These are phyloP conservation scores for Trichodelitschia bisporula DNA, from an alignment of 495 filamentous ascomycete species.

Conservation along the genomic window DNA sequence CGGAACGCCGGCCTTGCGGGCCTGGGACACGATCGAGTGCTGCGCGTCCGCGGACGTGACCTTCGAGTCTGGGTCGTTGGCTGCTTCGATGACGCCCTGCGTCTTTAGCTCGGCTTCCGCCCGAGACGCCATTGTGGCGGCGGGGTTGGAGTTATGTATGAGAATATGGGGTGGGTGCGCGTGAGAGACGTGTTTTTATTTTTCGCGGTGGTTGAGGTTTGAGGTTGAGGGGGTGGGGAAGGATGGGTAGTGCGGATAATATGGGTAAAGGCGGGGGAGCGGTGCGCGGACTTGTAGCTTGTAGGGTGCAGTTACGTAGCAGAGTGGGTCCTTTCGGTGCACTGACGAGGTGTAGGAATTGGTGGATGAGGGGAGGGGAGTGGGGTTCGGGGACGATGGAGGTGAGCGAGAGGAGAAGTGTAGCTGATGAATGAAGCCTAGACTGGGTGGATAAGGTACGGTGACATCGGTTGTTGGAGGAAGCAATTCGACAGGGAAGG, in stretches of 20 bases:
- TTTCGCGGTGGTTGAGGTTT: too few species aligned
- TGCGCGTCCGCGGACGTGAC: conserved; percentile 49
- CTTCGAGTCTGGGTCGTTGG: conserved; percentile 37
- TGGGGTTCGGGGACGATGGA: not conserved
- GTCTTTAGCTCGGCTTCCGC: conserved; percentile 41
- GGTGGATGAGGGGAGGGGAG: not conserved
- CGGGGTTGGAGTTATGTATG: not conserved
- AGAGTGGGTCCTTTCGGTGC: too few species aligned
- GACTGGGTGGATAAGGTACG: not conserved
- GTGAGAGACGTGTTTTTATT: not conserved
- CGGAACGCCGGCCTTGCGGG: conserved; percentile 44
- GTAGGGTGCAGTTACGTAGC: too few species aligned
- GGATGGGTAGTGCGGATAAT: too few species aligned
- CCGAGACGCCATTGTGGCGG: conserved; percentile 2
- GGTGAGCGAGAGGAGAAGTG: not conserved
- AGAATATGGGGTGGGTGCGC: not conserved
- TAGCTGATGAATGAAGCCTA: not conserved
- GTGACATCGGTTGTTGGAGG: not conserved
- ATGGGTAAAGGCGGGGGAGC: too few species aligned
- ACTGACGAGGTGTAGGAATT: too few species aligned
- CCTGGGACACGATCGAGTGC: conserved; percentile 44
- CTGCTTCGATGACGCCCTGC: conserved; percentile 49
- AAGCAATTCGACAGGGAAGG: not conserved
- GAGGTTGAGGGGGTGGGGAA: too few species aligned
- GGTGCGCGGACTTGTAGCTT: too few species aligned